Evolutionary conservation across 2,329 filamentous ascomycete species (phyloP), one percentile per base, ranked within the genome.

Genomic region (Fusarium coicis): DNA sequence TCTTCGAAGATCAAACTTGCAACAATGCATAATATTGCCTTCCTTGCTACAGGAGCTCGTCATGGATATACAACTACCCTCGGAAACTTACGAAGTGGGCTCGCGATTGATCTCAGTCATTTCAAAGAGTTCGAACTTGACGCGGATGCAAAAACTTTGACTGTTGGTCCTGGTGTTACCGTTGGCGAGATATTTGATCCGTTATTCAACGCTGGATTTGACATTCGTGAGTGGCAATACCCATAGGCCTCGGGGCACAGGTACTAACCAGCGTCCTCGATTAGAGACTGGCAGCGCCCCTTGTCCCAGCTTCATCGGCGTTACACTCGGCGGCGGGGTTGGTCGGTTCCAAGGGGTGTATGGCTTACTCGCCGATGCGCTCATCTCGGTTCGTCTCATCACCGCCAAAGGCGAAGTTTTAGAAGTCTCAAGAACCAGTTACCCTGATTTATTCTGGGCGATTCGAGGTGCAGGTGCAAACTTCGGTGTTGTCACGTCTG

Each of bases 71-170:
- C 47, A 50, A 50, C 47, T 2, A 34, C 47, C 5, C 30, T 50
- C 0, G n/a, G 30, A 19, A 4, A n/a, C 1, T 1, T 50, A 1
- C 4, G 2, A 0, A 34, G 34, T 15, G 47, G 30, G 2, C 30
- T 50, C 1, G 47, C 30, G 10, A 36, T 50, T 7, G 47, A 50
- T 7, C 47, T 50, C 8, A 15, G 30, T 7, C 47, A 23, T 2
- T 15, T 50, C 0, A 36, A 50, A 50, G 11, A 23, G 7, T 36
- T 34, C 0, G 3, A 34, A 19, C 16, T 50, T 5, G 30, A 50
- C 2, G 4, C 2, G 0, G 47, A 34, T 19, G 30, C 30, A 19
- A 50, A 34, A 4, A 19, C 47, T 19, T 2, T 50, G 10, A 23
- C 30, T 23, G 30, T 50, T 1, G 47, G 47, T 1, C 30, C 47